Conservation (phyloP, 2,329 filamentous ascomycete genomes). For the Calycina herbarum region DNA sequence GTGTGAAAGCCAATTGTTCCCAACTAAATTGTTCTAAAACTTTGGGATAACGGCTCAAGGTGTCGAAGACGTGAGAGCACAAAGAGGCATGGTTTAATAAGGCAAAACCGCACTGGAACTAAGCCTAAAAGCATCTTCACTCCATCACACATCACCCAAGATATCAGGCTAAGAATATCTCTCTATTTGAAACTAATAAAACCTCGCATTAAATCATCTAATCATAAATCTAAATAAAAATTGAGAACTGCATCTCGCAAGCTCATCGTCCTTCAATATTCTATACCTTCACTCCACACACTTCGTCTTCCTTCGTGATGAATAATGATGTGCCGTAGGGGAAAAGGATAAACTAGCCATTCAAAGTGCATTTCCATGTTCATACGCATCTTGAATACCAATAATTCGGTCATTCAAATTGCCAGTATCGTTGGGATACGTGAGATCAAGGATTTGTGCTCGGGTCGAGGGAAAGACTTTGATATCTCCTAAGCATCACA, state of each 20-base stretch:
- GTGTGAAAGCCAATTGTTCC: no score
- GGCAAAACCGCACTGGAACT: no score
- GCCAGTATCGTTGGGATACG: not conserved
- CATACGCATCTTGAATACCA: not conserved
- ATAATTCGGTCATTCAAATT: not conserved
- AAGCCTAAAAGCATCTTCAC: no score
- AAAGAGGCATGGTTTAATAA: no score
- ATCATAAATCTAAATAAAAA: not conserved
- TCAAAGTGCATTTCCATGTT: not conserved
- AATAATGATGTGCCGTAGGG: not conserved
- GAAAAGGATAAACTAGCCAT: not conserved
- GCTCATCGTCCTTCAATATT: not conserved
- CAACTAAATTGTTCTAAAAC: no score
- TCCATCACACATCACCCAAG: no score
- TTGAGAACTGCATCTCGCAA: constrained; percentile 2
- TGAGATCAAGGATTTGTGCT: not conserved
- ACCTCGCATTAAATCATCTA: not conserved
- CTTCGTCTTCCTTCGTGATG: not conserved
- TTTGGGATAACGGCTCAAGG: no score
- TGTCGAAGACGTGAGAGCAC: no score
- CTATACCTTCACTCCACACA: not conserved
- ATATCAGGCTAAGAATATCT: no score
- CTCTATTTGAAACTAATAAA: not conserved
- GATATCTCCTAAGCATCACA: not conserved
- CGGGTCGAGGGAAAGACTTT: not conserved